Base-by-base conservation (phyloP, 768 basidiomycete genomes). In the Cystobasidium ongulense region DNA sequence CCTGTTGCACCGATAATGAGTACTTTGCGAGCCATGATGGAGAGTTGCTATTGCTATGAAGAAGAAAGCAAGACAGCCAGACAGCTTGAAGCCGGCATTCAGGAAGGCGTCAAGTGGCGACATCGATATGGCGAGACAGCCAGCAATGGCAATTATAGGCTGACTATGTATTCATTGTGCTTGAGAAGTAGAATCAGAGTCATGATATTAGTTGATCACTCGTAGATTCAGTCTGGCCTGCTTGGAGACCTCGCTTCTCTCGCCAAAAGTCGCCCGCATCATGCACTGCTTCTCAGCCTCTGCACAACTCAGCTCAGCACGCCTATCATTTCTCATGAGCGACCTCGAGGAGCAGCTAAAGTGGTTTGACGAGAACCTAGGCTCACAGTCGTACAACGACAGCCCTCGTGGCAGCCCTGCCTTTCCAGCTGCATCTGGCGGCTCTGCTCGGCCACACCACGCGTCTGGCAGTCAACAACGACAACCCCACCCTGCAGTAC, bases 1-100 rank as follows among this genome's bases (percentile, higher is more conserved):
- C 74, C 74, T 46, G 74, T 57, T 10, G 67, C 52, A n/a, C 74
- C 74, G 21, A 75, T 75, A 33, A 75, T 59, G 29, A 75, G 74
- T 23, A 75, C 39, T 43, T 35, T 31, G 15, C 17, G 23, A 17
- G 65, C 23, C 39, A 64, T 46, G 13, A 39, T 64, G 63, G 62
- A 11, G 33, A 27, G 63, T 36, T 64, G 35, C 36, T 38, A 59
- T 31, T n/a, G 43, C 25, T 13, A 31, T 39, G 63, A 64, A 46
- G 23, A 35, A 35, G 39, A 59, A 23, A 15, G 39, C 63, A 41
- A 64, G 36, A 46, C n/a, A n/a, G n/a, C n/a, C n/a, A n/a, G n/a
- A n/a, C n/a, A n/a, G n/a, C n/a, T n/a, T n/a, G n/a, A n/a, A n/a
- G n/a, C n/a, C n/a, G 27, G 36, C 36, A 38, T 5, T 64, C 39